Percentiles rank a stretch among this genome's conserved stretches.
Conservation (phyloP, 495 filamentous ascomycete species). For the Podospora conica region DNA sequence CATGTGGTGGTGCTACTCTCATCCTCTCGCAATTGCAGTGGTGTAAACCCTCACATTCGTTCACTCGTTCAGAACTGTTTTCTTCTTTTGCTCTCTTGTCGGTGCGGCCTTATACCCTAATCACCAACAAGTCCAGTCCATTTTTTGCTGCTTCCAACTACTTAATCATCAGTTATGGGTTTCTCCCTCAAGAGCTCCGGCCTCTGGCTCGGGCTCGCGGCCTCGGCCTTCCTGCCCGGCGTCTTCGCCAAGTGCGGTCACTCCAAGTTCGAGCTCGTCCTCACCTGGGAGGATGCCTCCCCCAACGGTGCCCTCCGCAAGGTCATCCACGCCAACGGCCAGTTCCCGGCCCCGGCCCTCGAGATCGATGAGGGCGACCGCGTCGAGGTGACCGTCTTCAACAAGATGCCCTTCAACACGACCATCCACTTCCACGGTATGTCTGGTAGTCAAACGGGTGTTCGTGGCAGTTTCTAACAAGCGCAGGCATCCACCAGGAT, state of each 20-base stretch:
- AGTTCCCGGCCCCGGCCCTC: constrained; percentile 44
- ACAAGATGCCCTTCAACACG: constrained; percentile 41
- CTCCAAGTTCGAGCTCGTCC: constrained; percentile 17
- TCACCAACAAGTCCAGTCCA: not conserved
- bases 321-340: constrained; percentile 46
- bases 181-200: not conserved
- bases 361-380: constrained; percentile 44
- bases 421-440: constrained; percentile 51
- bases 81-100: not conserved
- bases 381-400: constrained; percentile 44
- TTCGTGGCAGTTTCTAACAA: not conserved
- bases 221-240: not conserved
- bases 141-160: not conserved
- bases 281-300: constrained; percentile 35
- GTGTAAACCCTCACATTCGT: not conserved
- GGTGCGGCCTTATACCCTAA: not conserved
- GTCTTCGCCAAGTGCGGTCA: not conserved
- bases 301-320: constrained; percentile 39
- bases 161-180: not conserved
- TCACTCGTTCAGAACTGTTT: not conserved
- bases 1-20: not conserved
- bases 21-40: not conserved
- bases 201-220: not conserved
- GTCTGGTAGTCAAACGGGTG: constrained; percentile 23
- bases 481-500: constrained; percentile 44